These are phyloP conservation scores for Metschnikowia kofuensis DNA, from an alignment of 805 yeast species.

Conservation along the genomic window DNA sequence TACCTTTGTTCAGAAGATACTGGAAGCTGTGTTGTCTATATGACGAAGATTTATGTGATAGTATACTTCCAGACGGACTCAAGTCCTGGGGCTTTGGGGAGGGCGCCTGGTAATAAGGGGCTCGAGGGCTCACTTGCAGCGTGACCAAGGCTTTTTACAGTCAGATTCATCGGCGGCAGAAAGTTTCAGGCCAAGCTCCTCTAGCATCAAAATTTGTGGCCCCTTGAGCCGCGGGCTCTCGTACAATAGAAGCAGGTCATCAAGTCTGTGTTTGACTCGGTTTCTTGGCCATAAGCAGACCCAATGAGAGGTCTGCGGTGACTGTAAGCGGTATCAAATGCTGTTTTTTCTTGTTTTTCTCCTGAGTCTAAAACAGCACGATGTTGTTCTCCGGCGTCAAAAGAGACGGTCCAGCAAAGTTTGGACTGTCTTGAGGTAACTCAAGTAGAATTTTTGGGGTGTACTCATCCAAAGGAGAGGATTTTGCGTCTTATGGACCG, in stretches of 20 bases:
- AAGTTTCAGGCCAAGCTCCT: constrained; percentile 14
- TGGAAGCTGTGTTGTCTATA: constrained; percentile 12
- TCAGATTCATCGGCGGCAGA: not conserved
- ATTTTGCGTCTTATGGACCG: constrained; percentile 13
- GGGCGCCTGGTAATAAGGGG: not conserved
- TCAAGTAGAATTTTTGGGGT: not conserved
- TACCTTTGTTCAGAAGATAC: no score
- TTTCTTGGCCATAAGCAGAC: not conserved
- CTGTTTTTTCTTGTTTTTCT: not conserved
- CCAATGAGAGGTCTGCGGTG: constrained; percentile 3
- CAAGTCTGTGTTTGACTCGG: constrained; percentile 6
- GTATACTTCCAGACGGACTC: not conserved
- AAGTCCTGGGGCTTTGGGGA: not conserved
- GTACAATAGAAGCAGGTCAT: constrained; percentile 23
- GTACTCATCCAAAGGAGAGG: constrained; percentile 11
- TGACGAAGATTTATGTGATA: no score
- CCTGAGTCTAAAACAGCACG: not conserved
- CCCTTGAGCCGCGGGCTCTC: constrained; percentile 41
- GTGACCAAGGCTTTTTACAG: not conserved
- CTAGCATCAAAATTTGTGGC: no score
- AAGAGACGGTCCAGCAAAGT: not conserved
- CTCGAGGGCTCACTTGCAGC: constrained; percentile 1
- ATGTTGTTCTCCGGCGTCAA: constrained; percentile 4
- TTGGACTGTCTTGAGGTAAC: not conserved
- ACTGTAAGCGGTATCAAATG: not conserved